Evolutionary conservation across 176 grass and related monocot species (phyloP).

Genomic region (Hyparrhenia diplandra): DNA sequence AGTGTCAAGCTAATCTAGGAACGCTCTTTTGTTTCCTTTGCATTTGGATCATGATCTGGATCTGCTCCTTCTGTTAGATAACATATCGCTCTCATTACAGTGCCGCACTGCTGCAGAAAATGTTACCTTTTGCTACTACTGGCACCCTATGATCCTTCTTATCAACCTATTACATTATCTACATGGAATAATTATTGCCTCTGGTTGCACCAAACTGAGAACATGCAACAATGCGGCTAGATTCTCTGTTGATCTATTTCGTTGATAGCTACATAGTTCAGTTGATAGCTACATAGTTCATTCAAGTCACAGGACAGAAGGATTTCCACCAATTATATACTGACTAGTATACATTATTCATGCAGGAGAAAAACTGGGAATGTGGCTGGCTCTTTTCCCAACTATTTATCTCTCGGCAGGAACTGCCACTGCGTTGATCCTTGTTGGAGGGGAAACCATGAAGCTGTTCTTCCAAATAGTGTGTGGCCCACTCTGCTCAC

Average conservation of each 20-base stretch:
- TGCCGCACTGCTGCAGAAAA: background rate
- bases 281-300: no score
- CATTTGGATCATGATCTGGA: background rate
- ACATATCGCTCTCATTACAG: constrained; percentile 2
- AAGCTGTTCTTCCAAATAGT: constrained; percentile 97
- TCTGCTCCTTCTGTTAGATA: background rate
- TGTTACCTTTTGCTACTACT: constrained; percentile 7
- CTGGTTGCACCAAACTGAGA: constrained; percentile 12
- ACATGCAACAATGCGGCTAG: background rate
- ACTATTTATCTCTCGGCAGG: constrained; percentile 96
- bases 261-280: background rate
- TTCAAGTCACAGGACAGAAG: background rate
- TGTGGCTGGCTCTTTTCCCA: constrained; percentile 89
- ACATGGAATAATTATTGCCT: constrained; percentile 17
- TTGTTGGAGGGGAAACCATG: constrained; percentile 92
- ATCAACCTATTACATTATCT: constrained; percentile 17
- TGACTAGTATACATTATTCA: constrained; percentile 12
- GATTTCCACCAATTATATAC: background rate
- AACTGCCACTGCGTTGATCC: constrained; percentile 87
- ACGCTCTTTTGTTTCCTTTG: constrained; percentile 17
- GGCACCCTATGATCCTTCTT: background rate
- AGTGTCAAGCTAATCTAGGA: background rate
- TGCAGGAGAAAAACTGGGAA: constrained; percentile 80
- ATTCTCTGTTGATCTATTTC: constrained; percentile 19
- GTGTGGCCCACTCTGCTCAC: constrained; percentile 62